Conservation (phyloP, 108 stramenopile species). For the Discostella pseudostelligera region DNA sequence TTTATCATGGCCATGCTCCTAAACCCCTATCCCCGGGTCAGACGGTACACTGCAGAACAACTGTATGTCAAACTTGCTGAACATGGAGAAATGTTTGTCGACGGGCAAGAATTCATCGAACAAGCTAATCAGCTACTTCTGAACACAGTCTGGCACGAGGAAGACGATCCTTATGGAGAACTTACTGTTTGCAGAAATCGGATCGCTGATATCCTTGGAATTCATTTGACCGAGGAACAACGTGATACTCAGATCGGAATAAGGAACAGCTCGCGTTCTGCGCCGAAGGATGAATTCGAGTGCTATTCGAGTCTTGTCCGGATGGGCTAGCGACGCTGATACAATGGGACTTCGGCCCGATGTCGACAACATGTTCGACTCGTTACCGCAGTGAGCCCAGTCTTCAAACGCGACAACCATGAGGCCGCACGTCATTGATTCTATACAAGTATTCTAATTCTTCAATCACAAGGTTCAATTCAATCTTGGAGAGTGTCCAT, state of each 20-base stretch:
- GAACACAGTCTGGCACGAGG: slow-evolving; percentile 49
- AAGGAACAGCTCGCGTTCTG: neutral
- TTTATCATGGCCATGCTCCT: slow-evolving; percentile 71
- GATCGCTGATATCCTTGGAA: slow-evolving; percentile 42
- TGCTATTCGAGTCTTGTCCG: slow-evolving; percentile 48
- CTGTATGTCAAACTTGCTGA: slow-evolving; percentile 82
- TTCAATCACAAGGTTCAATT: slow-evolving; percentile 19
- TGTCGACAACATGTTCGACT: too few species aligned
- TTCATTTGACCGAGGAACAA: slow-evolving; percentile 27
- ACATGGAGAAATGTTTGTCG: slow-evolving; percentile 35
- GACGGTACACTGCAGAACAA: slow-evolving; percentile 83
- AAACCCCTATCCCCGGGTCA: slow-evolving; percentile 88
- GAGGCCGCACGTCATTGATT: neutral
- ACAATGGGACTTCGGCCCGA: too few species aligned
- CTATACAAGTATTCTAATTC: slow-evolving; percentile 23
- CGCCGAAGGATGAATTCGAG: slow-evolving; percentile 48
- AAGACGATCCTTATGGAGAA: slow-evolving; percentile 30
- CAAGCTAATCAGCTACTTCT: slow-evolving; percentile 44
- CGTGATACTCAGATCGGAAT: slow-evolving; percentile 19
- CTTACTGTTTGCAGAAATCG: slow-evolving; percentile 38
- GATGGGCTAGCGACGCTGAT: neutral
- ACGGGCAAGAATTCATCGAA: slow-evolving; percentile 24
- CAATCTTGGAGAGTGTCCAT: slow-evolving; percentile 27
- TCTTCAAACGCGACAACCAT: too few species aligned
- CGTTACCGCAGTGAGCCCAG: too few species aligned